Base-by-base conservation (phyloP, 352 stramenopile species). In the Pilasporangium apinafurcum region DNA sequence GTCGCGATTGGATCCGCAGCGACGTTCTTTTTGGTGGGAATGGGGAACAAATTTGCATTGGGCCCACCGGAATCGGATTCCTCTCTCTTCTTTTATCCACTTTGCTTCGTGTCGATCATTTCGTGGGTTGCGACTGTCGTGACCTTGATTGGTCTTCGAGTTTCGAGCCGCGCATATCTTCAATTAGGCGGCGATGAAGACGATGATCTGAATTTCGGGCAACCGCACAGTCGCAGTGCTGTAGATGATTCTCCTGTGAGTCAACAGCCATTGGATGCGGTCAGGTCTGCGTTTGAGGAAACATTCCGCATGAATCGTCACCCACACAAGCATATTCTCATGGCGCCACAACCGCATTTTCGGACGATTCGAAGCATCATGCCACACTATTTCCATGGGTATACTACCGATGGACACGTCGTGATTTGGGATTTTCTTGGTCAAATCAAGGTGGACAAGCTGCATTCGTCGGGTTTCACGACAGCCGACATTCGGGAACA, bases 361-460 rank as follows among this genome's bases (percentile, higher is more conserved):
- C 73, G 73, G 17, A 68, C 68, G 37, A 84, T 91, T 25, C 75
- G 75, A 18, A 62, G 51, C 35, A 80, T 91, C 37, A 29, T 91
- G 16, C 79, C 79, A 5, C 79, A 91, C 29, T 87, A 80, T 22
- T 88, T 77, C 21, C 79, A 91, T 33, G 79, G 79, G 21, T 91
- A 83, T 53, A 86, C 72, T 3, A 65, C 67, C 1, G 56, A 77
- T 12, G 79, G 79, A 7, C 52, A 88, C 44, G 67, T 86, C 8
- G 58, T 91, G 9, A 65, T 87, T 27, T 91, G 75, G 75, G 79
- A 91, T 29, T 87, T 88, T 24, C 31, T 91, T 12, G 79, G 79
- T 2, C 71, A 83, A 35, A 76, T 88, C 51, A 86, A 91, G 38
- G 78, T 86, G 71, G 75, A 88, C 36, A 75, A 74, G 43, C 45